Base-by-base conservation (phyloP, 2,329 filamentous ascomycete species). In the Colletotrichum spaethianum region DNA sequence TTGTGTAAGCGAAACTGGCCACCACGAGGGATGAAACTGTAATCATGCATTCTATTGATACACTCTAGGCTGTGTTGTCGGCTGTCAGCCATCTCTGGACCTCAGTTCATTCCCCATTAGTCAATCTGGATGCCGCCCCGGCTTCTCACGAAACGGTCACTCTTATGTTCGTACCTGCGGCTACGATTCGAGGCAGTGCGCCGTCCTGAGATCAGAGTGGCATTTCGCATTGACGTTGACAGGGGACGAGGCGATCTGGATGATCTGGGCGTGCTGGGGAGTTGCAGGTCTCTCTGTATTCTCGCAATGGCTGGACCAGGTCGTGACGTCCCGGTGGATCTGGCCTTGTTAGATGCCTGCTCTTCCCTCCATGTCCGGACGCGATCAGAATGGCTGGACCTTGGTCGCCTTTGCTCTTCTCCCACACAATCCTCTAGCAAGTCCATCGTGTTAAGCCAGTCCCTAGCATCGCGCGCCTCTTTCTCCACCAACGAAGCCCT, bases 111-210 rank as follows among this genome's bases (percentile, higher is more conserved):
- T 23, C 3, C n/a, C 1, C n/a, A 48, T 26, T 12, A 57, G 50
- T 53, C 50, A 14, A 40, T 20, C 6, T 18, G 20, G 0, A 33
- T 36, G 33, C n/a, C 12, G 14, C 55, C 55, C n/a, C 26, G 33
- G 36, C 31, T 57, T 4, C n/a, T 23, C 36, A 57, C 55, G 31
- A 38, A 26, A 2, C 55, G 55, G 16, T 57, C 33, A 6, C 55
- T 57, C 14, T 57, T 36, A 14, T 28, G 55, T n/a, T 57, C 55
- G 55, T 57, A 57, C 3, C 7, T 14, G 1, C 55, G 55, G 55
- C 55, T 57, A n/a, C 55, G 55, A 14, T 57, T 57, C n/a, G 55
- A 57, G n/a, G 55, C 55, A 7, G 55, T 57, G 20, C 55, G 55
- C n/a, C 55, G 33, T 9, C 33, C 33, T 8, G 55, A n/a, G 11